Evolutionary conservation across 2,329 filamentous ascomycete genomes (phyloP), one percentile per base, ranked within the genome.

Genomic region (Diplodia mutila): DNA sequence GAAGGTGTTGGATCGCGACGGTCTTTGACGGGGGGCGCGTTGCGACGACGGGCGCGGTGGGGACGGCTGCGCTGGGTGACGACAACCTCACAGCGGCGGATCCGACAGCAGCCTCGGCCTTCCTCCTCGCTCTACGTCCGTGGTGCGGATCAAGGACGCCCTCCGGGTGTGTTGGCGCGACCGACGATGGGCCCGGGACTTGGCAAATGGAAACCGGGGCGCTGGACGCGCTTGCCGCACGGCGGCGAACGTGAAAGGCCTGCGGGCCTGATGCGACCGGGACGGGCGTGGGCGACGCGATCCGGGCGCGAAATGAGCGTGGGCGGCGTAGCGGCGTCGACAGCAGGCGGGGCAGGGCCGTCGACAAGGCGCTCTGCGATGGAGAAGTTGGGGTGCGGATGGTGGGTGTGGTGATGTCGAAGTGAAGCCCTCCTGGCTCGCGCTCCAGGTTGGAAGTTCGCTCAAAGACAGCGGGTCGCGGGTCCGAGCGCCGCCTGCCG

Each of bases 341-440:
- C 72, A 73, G 74, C 72, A 72, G 71, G 67, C 67, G 71, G 72
- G 68, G 65, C 63, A 69, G 72, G 69, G 69, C 64, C 69, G 70
- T 72, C 70, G 69, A 67, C 63, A 71, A 71, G 73, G 76, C 75
- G 77, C 76, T 67, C 48, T 74, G 59, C 75, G 73, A 74, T 75
- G 72, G 71, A 71, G 74, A 74, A 73, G 75, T 69, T 72, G 72
- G 72, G 69, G 69, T 68, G 74, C 49, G 57, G 66, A 57, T 67
- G 66, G 57, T 48, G 52, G 55, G 32, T 23, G 48, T 59, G 46
- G 49, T 53, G 57, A 37, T 54, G 55, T 48, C 29, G 39, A 57
- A 54, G 64, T 42, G 53, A 59, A 34, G 59, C 59, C 39, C 57
- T 61, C 57, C 57, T 61, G 57, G 57, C 55, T 27, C 21, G 37